A percentile compares a stretch with the other conserved stretches of the same genome.
Evolutionary conservation across 2,329 filamentous ascomycete species (phyloP).

Genomic region (Pezizomycotina sp.): DNA sequence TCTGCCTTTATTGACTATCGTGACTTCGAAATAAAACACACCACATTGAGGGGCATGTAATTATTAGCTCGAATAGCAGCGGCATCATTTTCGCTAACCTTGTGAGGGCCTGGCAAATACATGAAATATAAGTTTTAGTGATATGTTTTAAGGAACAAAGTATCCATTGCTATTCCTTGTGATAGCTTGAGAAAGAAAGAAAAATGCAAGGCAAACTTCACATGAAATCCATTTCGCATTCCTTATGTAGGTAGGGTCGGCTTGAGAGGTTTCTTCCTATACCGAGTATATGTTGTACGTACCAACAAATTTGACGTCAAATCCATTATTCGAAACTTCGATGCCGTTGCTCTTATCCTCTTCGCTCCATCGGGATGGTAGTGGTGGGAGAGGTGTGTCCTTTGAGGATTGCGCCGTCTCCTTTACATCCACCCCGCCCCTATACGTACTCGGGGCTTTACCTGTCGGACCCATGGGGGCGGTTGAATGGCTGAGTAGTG

Average conservation of each 20-base stretch:
- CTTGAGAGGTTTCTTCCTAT: too few species aligned
- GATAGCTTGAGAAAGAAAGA: conserved; percentile 3
- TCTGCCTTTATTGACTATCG: conserved; percentile 48
- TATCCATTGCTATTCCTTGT: not conserved
- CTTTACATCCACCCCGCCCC: conserved; percentile 68
- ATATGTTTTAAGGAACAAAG: not conserved
- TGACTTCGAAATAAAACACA: conserved; percentile 81
- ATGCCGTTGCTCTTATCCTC: conserved; percentile 56
- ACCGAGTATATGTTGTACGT: conserved; percentile 11
- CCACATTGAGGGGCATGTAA: conserved; percentile 77
- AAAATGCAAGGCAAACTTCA: conserved; percentile 11
- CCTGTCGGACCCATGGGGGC: conserved; percentile 28
- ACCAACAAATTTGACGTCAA: conserved; percentile 47
- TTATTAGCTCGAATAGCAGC: conserved; percentile 68
- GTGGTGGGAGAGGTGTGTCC: conserved; percentile 46
- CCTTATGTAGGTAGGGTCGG: too few species aligned
- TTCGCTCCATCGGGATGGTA: conserved; percentile 71
- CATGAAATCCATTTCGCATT: conserved; percentile 4
- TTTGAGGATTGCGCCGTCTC: conserved; percentile 51
- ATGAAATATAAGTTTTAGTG: conserved; percentile 7
- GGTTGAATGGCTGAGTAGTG: conserved; percentile 15
- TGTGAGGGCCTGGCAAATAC: conserved; percentile 39
- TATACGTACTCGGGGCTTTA: conserved; percentile 46
- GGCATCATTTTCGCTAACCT: conserved; percentile 54
- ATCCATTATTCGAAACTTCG: conserved; percentile 57